These are phyloP conservation scores for Larix kaempferi DNA, from an alignment of 75 land plant species.

Conservation along the genomic window DNA sequence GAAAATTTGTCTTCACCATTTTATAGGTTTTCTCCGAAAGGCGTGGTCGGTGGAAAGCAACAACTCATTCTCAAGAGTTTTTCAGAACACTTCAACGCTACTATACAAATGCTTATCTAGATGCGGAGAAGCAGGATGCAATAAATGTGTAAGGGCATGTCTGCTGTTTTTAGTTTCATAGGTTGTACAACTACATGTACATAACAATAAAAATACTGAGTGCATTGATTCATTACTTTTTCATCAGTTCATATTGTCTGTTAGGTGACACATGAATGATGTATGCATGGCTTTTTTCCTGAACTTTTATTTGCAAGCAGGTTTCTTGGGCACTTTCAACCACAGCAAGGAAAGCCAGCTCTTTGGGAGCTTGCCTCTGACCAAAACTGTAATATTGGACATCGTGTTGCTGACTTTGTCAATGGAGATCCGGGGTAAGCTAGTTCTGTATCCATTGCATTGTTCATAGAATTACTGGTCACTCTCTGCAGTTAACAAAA, in stretches of 20 bases:
- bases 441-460: not conserved
- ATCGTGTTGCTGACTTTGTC: constrained; percentile 16
- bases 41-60: constrained; percentile 27
- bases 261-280: too few species aligned
- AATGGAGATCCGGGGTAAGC: constrained; percentile 34
- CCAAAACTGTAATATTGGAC: constrained; percentile 40
- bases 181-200: too few species aligned
- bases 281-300: too few species aligned
- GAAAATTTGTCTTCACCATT: not conserved
- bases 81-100: constrained; percentile 25
- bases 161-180: too few species aligned
- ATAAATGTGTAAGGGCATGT: constrained; percentile 27
- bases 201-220: too few species aligned
- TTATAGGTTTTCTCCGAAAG: constrained; percentile 54
- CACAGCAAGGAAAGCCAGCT: constrained; percentile 56
- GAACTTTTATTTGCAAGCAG: constrained; percentile 21
- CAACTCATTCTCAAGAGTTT: constrained; percentile 28
- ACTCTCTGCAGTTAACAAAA: too few species aligned
- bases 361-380: constrained; percentile 72
- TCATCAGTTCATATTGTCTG: too few species aligned
- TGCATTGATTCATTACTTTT: too few species aligned
- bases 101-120: constrained; percentile 31
- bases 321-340: constrained; percentile 72
- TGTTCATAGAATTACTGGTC: too few species aligned
- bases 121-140: constrained; percentile 42